Conservation (phyloP, 2,329 filamentous ascomycete genomes). For the Fusarium chlamydosporum region DNA sequence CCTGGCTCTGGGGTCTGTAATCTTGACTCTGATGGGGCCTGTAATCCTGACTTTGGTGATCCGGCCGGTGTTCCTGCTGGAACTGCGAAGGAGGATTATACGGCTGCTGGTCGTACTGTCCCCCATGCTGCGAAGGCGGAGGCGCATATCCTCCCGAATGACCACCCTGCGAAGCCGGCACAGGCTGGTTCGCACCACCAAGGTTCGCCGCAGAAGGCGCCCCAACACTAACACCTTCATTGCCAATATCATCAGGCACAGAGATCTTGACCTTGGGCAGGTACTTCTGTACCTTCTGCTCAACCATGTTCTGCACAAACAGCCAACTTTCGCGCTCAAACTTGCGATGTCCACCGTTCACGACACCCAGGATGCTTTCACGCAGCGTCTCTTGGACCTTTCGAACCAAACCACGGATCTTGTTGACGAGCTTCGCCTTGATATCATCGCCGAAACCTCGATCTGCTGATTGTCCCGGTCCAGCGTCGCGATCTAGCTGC, state of each 20-base stretch:
- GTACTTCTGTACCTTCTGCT: conserved; percentile 62
- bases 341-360: conserved; percentile 63
- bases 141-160: conserved; percentile 35
- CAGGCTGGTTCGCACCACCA: conserved; percentile 52
- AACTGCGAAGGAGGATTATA: conserved; percentile 48
- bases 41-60: conserved; percentile 24
- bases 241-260: conserved; percentile 63
- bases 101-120: conserved; percentile 45
- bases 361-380: conserved; percentile 60
- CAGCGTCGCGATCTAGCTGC: conserved; percentile 57
- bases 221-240: conserved; percentile 62
- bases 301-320: conserved; percentile 62
- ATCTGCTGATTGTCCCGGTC: conserved; percentile 46
- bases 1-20: conserved; percentile 15
- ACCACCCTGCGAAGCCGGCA: conserved; percentile 44
- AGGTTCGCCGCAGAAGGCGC: conserved; percentile 54
- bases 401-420: conserved; percentile 60
- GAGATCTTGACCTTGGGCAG: conserved; percentile 62
- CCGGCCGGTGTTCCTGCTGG: conserved; percentile 39
- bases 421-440: conserved; percentile 60
- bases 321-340: conserved; percentile 63
- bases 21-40: conserved; percentile 27
- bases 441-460: conserved; percentile 61
- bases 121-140: not conserved
- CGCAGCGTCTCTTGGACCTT: conserved; percentile 63